Base-by-base conservation (phyloP, 2,329 filamentous ascomycete genomes). In the Fusarium setosum region DNA sequence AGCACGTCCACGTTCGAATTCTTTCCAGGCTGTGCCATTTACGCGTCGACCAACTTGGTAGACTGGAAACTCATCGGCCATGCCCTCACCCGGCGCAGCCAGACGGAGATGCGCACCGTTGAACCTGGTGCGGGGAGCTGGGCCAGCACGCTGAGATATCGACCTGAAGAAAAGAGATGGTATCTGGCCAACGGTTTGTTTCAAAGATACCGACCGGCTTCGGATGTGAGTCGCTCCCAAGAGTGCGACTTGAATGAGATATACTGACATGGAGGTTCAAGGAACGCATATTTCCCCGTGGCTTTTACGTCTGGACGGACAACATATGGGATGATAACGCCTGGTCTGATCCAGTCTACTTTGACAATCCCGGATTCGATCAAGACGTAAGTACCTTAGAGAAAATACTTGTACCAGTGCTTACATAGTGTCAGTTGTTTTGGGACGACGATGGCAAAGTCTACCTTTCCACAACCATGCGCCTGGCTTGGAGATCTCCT, bases 1-100 rank as follows among this genome's bases (percentile, higher is more conserved):
- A 84, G 83, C 34, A 89, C 86, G 5, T 89, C 87, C 0, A 86
- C 85, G 0, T 90, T 90, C 57, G 87, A 90, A 71, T 87, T 82
- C 72, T 89, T 87, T 60, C 87, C 87, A 0, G 86, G 86, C 5
- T 83, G 83, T n/a, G 84, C 86, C 13, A 86, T 90, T 56, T 88
- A 89, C 67, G 81, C 86, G 23, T 87, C 84, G 18, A 83, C 75
- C 1, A 81, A 86, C 62, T 77, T 87, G 11, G 73, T 84, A 9
- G 80, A 82, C 38, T 87, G 84, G 84, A 76, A 76, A 6, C 78
- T 86, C n/a, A 82, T 86, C 41, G 81, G 80, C 5, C 81, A 86
- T 63, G 84, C 83, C 3, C 75, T 87, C 47, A 86, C 76, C 11
- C 77, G 84, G 31, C 79, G 79, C 41, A 81, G 77, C 35, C 84